Evolutionary conservation across 345 rosid genomes (phyloP), one percentile per base, ranked within the genome.

Genomic region (Camelina neglecta): DNA sequence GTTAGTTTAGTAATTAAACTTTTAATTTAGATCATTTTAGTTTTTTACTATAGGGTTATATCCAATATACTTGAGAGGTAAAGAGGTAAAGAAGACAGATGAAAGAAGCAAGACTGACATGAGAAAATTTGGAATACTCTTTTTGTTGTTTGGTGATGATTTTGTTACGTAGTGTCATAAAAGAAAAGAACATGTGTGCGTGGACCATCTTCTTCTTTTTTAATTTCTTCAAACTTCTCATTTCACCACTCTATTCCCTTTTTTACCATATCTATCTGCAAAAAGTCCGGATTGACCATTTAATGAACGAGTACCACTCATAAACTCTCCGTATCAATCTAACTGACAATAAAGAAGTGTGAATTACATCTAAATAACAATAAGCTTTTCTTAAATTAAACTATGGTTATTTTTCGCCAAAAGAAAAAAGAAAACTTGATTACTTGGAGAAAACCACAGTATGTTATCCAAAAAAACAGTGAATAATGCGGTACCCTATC

Each of bases 81-180:
- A 24, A 67, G 57, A 11, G 53, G 39, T 67, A 26, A 24, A 7
- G 23, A 68, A 18, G 58, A 49, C 31, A 33, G 57, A 66, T 33
- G 31, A 49, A 35, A 66, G 73, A 55, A 72, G 76, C 69, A 63
- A 73, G 76, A 53, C 62, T 63, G 70, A 73, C 76, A 53, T 55
- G 70, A 42, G 76, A 62, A 63, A 29, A 18, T 42, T 53, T 29
- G 23, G 69, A 23, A 39, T 41, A 50, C 44, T 16, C 8, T 73
- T 53, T 29, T 63, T 73, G 55, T 39, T 51, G 8, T 60, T 35
- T 60, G 49, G 55, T 73, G 65, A 3, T 73, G 65, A 3, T 44
- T 53, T 63, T 41, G 62, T 73, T 62, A 59, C 33, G 21, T 73
- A 53, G 45, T 73, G 62, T 63, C 54, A 41, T 62, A 16, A 15